Conservation (phyloP, 2,329 filamentous ascomycete species). For the Chalaropsis thielavioides region DNA sequence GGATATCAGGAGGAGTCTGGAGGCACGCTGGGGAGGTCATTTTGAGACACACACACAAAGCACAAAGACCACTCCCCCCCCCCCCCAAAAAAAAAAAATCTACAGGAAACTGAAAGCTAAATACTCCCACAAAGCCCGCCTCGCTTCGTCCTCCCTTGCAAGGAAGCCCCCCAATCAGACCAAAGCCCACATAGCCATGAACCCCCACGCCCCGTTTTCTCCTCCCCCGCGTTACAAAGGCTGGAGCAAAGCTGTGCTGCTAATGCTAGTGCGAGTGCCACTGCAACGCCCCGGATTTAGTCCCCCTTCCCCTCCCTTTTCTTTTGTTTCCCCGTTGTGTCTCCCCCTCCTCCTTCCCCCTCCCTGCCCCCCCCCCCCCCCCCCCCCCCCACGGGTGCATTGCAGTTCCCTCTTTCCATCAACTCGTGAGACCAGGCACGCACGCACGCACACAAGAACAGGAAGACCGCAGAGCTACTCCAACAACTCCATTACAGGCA, state of each 20-base stretch:
- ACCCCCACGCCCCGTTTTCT: slow-evolving; percentile 33
- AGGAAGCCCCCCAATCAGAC: neutral
- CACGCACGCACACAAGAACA: too few relatives aligned
- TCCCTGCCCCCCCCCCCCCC: neutral
- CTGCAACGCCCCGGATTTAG: neutral
- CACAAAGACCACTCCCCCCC: too few relatives aligned
- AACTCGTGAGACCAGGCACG: too few relatives aligned
- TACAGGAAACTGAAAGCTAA: neutral
- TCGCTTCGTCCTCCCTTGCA: neutral
- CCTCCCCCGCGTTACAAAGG: slow-evolving; percentile 32
- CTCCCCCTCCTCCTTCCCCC: neutral
- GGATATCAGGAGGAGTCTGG: too few relatives aligned
- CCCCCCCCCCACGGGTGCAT: neutral
- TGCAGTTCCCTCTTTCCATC: too few relatives aligned
- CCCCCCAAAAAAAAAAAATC: neutral
- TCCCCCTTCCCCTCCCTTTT: too few relatives aligned
- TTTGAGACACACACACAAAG: too few relatives aligned
- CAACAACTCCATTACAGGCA: too few relatives aligned
- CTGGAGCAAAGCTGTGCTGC: neutral
- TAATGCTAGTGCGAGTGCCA: too few relatives aligned
- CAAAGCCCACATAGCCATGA: slow-evolving; percentile 23
- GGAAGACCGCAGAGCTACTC: neutral
- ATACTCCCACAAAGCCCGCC: neutral
- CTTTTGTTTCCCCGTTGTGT: too few relatives aligned
- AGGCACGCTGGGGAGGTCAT: too few relatives aligned